phyloP scores from a whole-genome alignment of 352 stramenopile species.

The Phytophthora citricola region DNA sequence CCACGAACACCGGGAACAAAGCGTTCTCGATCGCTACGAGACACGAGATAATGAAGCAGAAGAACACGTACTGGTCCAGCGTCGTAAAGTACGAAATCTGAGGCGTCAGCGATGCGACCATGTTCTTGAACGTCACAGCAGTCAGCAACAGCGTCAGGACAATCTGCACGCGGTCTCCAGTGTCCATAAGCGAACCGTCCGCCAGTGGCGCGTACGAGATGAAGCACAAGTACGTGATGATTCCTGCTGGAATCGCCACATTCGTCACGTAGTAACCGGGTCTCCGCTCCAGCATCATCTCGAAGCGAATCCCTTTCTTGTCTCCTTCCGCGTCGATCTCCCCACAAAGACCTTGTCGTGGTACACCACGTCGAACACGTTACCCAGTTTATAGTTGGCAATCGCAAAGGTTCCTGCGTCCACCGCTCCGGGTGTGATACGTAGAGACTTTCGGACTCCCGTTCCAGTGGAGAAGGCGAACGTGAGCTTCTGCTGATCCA shows the following conservation, averaged over 20 bases:
- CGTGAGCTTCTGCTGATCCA: slow-evolving; percentile 67
- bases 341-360: slow-evolving; percentile 62
- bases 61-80: slow-evolving; percentile 68
- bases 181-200: slow-evolving; percentile 48
- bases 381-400: slow-evolving; percentile 60
- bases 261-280: slow-evolving; percentile 69
- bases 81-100: slow-evolving; percentile 74
- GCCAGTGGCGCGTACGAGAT: slow-evolving; percentile 52
- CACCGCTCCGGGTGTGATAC: slow-evolving; percentile 37
- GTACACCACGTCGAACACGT: slow-evolving; percentile 61
- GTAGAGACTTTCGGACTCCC: slow-evolving; percentile 43
- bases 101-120: slow-evolving; percentile 55
- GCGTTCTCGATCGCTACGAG: slow-evolving; percentile 66
- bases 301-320: slow-evolving; percentile 57
- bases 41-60: slow-evolving; percentile 66
- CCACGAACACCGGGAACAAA: slow-evolving; percentile 47
- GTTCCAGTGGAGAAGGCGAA: slow-evolving; percentile 50
- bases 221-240: slow-evolving; percentile 69
- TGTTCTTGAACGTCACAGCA: slow-evolving; percentile 69
- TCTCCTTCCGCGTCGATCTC: slow-evolving; percentile 41
- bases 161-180: slow-evolving; percentile 59
- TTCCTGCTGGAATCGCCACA: slow-evolving; percentile 46
- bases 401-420: slow-evolving; percentile 56
- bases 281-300: slow-evolving; percentile 65
- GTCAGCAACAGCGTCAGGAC: slow-evolving; percentile 68